Base-by-base conservation (phyloP, 768 basidiomycete species). In the Cystofilobasidium bisporidii region DNA sequence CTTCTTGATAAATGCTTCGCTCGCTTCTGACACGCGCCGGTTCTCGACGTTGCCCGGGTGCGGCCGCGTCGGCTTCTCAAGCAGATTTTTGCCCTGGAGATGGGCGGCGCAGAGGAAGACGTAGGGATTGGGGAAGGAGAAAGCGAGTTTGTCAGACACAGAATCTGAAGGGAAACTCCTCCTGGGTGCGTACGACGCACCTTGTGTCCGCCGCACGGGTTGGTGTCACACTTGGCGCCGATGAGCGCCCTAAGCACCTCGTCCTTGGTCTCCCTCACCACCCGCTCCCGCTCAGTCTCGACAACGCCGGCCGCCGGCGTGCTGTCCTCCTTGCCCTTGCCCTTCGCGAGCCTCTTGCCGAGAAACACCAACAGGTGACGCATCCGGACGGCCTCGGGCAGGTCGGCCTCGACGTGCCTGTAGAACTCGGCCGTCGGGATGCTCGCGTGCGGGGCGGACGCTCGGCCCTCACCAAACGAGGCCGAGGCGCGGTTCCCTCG, bases 351-450 rank as follows among this genome's bases (percentile, higher is more conserved):
- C 22, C 68, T 56, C 40, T 69, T 64, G 33, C 68, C 68, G 15
- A 65, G 36, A n/a, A 69, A 69, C 30, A 69, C 68, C 48, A 69
- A 63, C n/a, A 69, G 63, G 26, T 69, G 68, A 0, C 68, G 63
- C 68, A 69, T 69, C 17, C 68, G 56, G 36, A 69, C 41, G 15
- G 68, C 68, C 50, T 69, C 68, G 14, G 68, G 68, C 18, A 64
- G 45, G 10, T 59, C 62, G 18, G 45, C 26, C n/a, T 69, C 68
- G 43, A 69, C 63, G n/a, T 69, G 68, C 59, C 60, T 41, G 53
- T 63, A 61, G 45, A 69, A 69, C 9, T 40, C 55, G 1, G 10
- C 55, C 17, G 36, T 55, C 17, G n/a, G 22, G 24, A 28, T 38
- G 20, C 1, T 0, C 8, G 2, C 22, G 57, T 15, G 26, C 10